phyloP scores from a whole-genome alignment of 345 rosid genomes.

The Limnanthes douglasii region DNA sequence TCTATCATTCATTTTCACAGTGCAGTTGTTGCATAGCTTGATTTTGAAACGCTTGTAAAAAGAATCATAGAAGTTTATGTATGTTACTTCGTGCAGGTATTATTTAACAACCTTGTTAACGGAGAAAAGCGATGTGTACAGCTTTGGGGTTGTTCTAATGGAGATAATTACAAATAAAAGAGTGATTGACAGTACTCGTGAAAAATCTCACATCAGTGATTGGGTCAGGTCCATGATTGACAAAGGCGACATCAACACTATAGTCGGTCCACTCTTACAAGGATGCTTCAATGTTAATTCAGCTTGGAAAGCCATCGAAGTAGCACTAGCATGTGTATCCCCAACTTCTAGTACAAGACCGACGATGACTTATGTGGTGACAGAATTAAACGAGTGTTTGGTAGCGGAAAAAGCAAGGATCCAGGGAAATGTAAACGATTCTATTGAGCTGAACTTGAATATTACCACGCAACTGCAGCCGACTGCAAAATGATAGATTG shows the following conservation, averaged over 20 bases:
- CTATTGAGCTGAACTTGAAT: too few relatives aligned
- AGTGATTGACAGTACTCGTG: slow-evolving; percentile 13
- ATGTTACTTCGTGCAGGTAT: too few relatives aligned
- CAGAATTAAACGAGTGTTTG: slow-evolving; percentile 22
- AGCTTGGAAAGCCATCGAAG: slow-evolving; percentile 26
- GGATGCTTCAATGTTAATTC: slow-evolving; percentile 25
- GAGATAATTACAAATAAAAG: slow-evolving; percentile 36
- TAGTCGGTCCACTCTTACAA: slow-evolving; percentile 29
- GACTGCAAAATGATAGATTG: too few relatives aligned
- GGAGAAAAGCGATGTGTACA: slow-evolving; percentile 46
- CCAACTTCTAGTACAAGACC: slow-evolving; percentile 18
- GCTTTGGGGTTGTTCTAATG: slow-evolving; percentile 37
- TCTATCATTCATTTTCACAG: too few relatives aligned
- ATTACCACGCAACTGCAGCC: too few relatives aligned
- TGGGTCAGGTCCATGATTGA: slow-evolving; percentile 25
- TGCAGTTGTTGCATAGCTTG: too few relatives aligned
- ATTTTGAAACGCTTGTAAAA: too few relatives aligned
- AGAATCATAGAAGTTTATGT: too few relatives aligned
- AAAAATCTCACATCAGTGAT: slow-evolving; percentile 17
- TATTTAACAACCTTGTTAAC: slow-evolving; percentile 21
- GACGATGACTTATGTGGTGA: slow-evolving; percentile 20
- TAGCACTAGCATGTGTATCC: slow-evolving; percentile 30
- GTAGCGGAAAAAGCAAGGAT: slow-evolving; percentile 8
- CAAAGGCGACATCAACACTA: slow-evolving; percentile 20
- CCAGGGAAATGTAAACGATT: slow-evolving; percentile 10